Evolutionary conservation across 116 monocot genomes (phyloP).

Genomic region (Papilionanthe hybrid): DNA sequence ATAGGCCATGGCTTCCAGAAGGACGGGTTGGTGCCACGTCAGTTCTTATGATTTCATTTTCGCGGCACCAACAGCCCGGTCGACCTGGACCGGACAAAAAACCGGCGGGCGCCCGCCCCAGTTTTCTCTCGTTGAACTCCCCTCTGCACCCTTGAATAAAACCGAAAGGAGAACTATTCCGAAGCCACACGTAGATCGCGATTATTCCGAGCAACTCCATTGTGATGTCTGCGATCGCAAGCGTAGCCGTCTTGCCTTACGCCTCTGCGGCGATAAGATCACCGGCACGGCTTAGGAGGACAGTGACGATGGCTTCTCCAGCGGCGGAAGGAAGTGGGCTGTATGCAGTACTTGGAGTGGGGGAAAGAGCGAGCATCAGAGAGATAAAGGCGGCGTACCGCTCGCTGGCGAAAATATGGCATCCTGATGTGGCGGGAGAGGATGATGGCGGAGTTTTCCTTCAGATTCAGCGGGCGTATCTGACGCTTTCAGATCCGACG

Average conservation of each 20-base stretch:
- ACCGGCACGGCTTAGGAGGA: not conserved
- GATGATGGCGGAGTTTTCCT: slow-evolving; percentile 22
- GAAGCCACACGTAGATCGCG: not conserved
- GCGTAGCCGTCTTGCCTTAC: not conserved
- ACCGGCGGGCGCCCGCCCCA: too few relatives aligned
- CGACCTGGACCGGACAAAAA: too few relatives aligned
- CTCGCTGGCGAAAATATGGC: slow-evolving; percentile 48
- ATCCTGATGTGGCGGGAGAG: slow-evolving; percentile 36
- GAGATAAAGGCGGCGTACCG: slow-evolving; percentile 68
- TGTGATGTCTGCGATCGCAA: not conserved
- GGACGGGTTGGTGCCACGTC: too few relatives aligned
- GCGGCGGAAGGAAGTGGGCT: slow-evolving; percentile 11
- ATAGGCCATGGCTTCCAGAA: too few relatives aligned
- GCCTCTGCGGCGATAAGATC: not conserved
- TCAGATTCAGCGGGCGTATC: slow-evolving; percentile 51
- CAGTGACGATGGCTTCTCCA: not conserved
- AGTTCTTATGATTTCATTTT: too few relatives aligned
- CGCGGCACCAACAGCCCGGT: too few relatives aligned
- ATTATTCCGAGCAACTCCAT: not conserved
- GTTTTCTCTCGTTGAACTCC: too few relatives aligned
- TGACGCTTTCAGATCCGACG: slow-evolving; percentile 35
- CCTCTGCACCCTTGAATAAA: too few relatives aligned
- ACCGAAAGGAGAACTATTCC: too few relatives aligned
- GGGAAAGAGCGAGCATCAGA: slow-evolving; percentile 29
- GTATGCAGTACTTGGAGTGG: slow-evolving; percentile 44